Base-by-base conservation (phyloP, 1,139 yeast genomes). In the Yamadazyma sp. region DNA sequence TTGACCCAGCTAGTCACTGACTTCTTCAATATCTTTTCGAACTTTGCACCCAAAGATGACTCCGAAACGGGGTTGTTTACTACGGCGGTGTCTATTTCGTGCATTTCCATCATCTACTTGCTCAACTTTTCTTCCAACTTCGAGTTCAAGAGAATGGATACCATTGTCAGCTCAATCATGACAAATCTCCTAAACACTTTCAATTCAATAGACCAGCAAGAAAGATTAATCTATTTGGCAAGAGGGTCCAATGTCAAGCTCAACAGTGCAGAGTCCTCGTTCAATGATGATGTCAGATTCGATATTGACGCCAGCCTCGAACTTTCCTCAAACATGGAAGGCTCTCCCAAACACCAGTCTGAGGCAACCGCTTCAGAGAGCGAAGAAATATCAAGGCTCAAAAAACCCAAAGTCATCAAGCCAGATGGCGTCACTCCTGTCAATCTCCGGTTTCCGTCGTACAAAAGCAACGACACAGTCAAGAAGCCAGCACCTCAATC, bases 61-160 rank as follows among this genome's bases (percentile, higher is more conserved):
- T 62, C 72, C 4, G 55, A 59, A 34, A 61, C 68, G 3, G 69
- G 66, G 8, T 55, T 74, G 32, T 48, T 68, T 2, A 71, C 78
- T 0, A 64, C 77, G 0, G 64, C 76, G 3, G 43, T 47, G 1
- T 34, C 47, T n/a, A 43, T 50, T 17, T 34, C 53, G 4, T 43
- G 47, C 30, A 44, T 40, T 1, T 44, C 48, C 3, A 42, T 48
- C 7, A 40, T 45, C 11, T 50, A 48, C 30, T 41, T 50, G 31
- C 34, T 42, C 22, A 42, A 38, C 25, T 41, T 42, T 17, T 40
- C 46, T 20, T 39, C 46, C 4, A 32, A 22, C 17, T 39, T 50
- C 17, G 54, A 50, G 25, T 40, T 42, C 26, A 50, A 50, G 33
- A 41, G 42, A 24, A 39, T 50, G 17, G 54, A 50, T 18, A 35